Evolutionary conservation across 2,329 filamentous ascomycete species (phyloP), one percentile per base, ranked within the genome.

Genomic region (Colletotrichum orbiculare): DNA sequence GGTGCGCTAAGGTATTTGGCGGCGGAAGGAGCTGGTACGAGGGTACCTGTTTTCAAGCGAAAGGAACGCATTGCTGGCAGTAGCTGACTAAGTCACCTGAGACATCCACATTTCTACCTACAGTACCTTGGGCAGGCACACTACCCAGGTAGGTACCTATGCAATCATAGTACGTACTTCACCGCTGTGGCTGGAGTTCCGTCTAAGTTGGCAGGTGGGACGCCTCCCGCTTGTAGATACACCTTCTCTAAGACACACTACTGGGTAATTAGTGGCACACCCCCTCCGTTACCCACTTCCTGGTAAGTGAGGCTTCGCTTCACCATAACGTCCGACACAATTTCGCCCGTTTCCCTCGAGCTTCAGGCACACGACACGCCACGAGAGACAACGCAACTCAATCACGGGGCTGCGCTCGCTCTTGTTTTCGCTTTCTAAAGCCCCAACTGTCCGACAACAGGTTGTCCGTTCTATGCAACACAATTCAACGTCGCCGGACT

Each of bases 241-340:
- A 25, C 25, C 4, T 25, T 25, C n/a, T 47, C 42, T 54, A 59
- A 52, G 52, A 25, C 9, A 9, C 37, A 34, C 10, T 11, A 25
- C 8, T 35, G 8, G 9, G 5, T 11, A 9, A 15, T 35, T 65
- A 62, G 6, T 37, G 34, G 5, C 52, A 65, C 62, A 33, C 62
- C 62, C 62, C 62, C 62, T 62, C 58, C 62, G 25, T 62, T 65
- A 56, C 62, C 62, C 62, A 48, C 47, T 49, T 65, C 46, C 47
- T 65, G 62, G 56, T 59, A 46, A 53, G 35, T 62, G 62, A 65
- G 62, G 58, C 62, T 62, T 62, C 25, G 58, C 56, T 53, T 53
- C 48, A 41, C 52, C 50, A 52, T 57, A 50, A 50, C 57, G 58
- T 62, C 56, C 17, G 62, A 64, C 57, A 38, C 46, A 61, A 53